phyloP scores from a whole-genome alignment of 2,329 filamentous ascomycete species.

The Colletotrichum echinochloae region DNA sequence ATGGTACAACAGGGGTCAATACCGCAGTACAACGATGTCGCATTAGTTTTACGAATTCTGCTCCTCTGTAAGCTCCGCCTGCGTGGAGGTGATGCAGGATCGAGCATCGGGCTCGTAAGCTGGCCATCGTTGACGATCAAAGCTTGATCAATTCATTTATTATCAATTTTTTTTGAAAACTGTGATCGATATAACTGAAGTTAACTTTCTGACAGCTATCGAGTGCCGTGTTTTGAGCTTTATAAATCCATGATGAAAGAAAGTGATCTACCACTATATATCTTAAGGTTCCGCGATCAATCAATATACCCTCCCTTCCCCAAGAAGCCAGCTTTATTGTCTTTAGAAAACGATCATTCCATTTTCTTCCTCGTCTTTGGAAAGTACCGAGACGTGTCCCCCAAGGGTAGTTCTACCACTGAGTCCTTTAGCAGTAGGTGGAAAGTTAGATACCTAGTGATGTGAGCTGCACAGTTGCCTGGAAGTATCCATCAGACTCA shows the following conservation, averaged over 20 bases:
- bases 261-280: too few relatives aligned
- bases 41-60: too few relatives aligned
- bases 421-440: conserved; percentile 45
- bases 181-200: not conserved
- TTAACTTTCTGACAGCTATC: not conserved
- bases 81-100: too few relatives aligned
- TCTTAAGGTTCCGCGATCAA: not conserved
- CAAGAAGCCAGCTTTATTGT: not conserved
- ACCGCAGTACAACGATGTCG: too few relatives aligned
- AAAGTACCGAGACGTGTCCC: conserved; percentile 45
- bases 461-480: not conserved
- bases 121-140: not conserved
- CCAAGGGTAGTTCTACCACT: conserved; percentile 43
- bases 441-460: conserved; percentile 45
- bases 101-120: conserved; percentile 13
- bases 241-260: not conserved
- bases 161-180: not conserved
- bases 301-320: not conserved
- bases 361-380: conserved; percentile 39
- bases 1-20: too few relatives aligned
- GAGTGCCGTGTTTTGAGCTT: not conserved
- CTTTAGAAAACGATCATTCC: not conserved
- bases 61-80: too few relatives aligned
- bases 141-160: not conserved
- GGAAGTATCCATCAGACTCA: conserved; percentile 6